Base-by-base conservation (phyloP, 169 alveolate species). In the Babesia sp. region DNA sequence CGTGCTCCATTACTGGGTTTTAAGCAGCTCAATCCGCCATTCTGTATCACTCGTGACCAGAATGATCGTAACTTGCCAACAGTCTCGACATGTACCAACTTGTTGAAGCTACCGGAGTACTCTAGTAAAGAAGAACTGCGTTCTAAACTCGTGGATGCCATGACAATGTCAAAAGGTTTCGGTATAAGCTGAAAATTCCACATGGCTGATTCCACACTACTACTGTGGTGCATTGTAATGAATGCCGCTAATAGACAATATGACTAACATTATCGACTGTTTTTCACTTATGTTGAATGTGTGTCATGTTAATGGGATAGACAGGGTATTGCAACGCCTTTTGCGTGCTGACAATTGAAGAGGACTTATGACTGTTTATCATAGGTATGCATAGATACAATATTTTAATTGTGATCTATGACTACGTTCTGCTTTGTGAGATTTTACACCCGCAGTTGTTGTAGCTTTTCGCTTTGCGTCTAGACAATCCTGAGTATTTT, bases 1-100 rank as follows among this genome's bases (percentile, higher is more conserved):
- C 92, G 99, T 53, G 97, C 97, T 37, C 99, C 99, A 0, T 90
- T 97, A 12, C 71, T 96, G 70, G 99, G 98, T 6, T 97, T 96
- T 77, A 89, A 85, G 66, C 91, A 91, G 59, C 83, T 97, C 20
- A 83, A 95, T 55, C 99, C 99, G 0, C 86, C 93, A 26, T 96
- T 97, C 86, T 92, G 98, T 41, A 94, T 97, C 20, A 95, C 92
- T 45, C 82, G 94, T 14, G 97, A 94, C 14, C 86, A 91, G 18
- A 97, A 94, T 45, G 48, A 71, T 51, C 82, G 83, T 45, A 90
- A 98, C 39, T 82, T 98, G 41, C 99, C 99, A 11, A 95, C 98
- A 45, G 95, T 97, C 2, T 92, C 98, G 39, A 98, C 99, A 51
- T 98, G 99, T 71, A 95, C 95, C 60, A 98, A 98, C 84, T 90